These are phyloP conservation scores for Fusarium begoniae DNA, from an alignment of 2,329 filamentous ascomycete genomes.

Conservation along the genomic window DNA sequence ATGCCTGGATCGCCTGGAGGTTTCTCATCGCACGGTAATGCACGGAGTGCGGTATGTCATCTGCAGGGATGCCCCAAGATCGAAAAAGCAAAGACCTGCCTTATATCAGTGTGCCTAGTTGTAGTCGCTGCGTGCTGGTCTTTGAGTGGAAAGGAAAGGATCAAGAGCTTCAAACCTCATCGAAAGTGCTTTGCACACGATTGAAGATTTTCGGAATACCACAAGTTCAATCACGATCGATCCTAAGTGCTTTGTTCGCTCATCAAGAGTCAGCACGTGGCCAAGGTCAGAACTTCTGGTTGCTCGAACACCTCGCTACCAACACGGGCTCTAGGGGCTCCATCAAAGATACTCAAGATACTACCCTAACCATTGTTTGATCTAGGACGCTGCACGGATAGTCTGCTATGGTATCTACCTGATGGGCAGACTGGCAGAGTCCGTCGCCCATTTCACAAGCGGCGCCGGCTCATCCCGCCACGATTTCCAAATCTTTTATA, in stretches of 20 bases:
- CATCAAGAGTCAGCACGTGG: not conserved
- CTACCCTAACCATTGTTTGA: not conserved
- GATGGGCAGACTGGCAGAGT: not conserved
- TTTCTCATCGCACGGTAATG: conserved; percentile 11
- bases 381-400: not conserved
- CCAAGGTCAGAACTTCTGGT: not conserved
- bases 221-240: not conserved
- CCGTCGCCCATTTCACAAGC: conserved; percentile 3
- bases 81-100: conserved; percentile 10
- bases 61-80: conserved; percentile 23
- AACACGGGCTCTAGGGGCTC: not conserved
- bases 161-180: not conserved
- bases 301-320: conserved; percentile 4
- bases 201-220: not conserved
- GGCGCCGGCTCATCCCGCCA: conserved; percentile 33
- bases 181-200: not conserved
- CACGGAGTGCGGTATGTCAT: conserved; percentile 10
- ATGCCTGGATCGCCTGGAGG: conserved; percentile 1
- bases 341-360: not conserved
- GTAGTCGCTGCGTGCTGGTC: not conserved
- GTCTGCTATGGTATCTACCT: not conserved
- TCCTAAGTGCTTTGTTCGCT: not conserved
- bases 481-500: conserved; percentile 2
- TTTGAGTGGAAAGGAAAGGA: not conserved
- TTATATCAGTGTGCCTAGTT: not conserved